Base-by-base conservation (phyloP, 2,329 filamentous ascomycete species). In the Bipolaris cookei region DNA sequence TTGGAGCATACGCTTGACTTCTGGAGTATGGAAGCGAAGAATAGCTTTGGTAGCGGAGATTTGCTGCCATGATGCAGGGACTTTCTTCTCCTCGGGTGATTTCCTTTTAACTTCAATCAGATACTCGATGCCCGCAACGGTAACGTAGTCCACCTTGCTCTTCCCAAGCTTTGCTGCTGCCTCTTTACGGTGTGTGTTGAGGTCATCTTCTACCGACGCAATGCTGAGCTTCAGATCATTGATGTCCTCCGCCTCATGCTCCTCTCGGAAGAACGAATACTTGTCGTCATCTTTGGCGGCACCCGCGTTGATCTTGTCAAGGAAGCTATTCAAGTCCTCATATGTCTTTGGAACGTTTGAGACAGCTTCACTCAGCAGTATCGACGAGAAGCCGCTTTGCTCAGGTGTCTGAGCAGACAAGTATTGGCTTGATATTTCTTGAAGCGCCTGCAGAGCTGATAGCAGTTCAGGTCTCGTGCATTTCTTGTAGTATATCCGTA, bases 401-500 rank as follows among this genome's bases (percentile, higher is more conserved):
- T 82, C 81, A 2, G 89, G 80, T 0, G 82, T 80, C 55, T 88
- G 88, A 60, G 92, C 83, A 59, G 85, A 81, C 0, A 85, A 80
- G 71, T 92, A 98, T 68, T 95, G 89, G 53, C 85, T 87, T 0
- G 91, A 86, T 43, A 98, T 91, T 56, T 82, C 85, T 68, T 97
- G 92, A 55, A 99, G 81, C 0, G 90, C 90, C 75, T 98, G 93
- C 1, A 99, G 82, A 4, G 96, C 89, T 0, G 86, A 86, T 2
- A 98, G 82, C 3, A 99, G 86, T 76, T 99, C 95, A 0, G 93
- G 90, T 0, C 95, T 88, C 0, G 91, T 90, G 75, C 93, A 98
- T 79, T 96, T 97, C 47, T 93, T 92, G 77, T 99, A 99, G 80
- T 98, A 99, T 57, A 99, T 96, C 42, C 95, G 87, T 69, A 98